Evolutionary conservation across 164 flowering plant species (phyloP).

Genomic region (Macadamia tetraphylla): DNA sequence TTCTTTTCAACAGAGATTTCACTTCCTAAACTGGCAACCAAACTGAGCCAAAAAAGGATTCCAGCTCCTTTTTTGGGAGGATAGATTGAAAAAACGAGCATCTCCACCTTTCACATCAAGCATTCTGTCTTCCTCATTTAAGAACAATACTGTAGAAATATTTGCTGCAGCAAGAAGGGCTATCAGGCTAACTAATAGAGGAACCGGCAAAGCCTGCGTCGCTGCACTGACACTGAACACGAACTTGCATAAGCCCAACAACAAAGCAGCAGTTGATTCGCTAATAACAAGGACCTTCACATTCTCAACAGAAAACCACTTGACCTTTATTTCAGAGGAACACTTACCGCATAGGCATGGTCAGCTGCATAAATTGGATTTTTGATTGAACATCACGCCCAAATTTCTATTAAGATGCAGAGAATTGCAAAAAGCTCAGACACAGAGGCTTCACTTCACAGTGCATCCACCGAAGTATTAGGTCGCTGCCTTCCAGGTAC

Average conservation of each 20-base stretch:
- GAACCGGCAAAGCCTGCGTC: not conserved
- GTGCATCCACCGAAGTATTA: not conserved
- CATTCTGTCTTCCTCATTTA: too few relatives aligned
- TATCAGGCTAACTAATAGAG: too few relatives aligned
- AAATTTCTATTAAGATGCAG: not conserved
- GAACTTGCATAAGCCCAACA: not conserved
- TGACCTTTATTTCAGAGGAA: not conserved
- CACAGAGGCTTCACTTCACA: not conserved
- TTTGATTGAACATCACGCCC: not conserved
- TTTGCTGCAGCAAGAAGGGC: too few relatives aligned
- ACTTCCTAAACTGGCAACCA: too few relatives aligned
- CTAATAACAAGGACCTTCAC: too few relatives aligned
- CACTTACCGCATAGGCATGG: not conserved
- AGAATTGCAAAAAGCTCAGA: not conserved
- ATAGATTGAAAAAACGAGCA: too few relatives aligned
- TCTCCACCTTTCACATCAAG: too few relatives aligned
- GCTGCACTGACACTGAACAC: not conserved
- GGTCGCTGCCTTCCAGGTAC: conserved; percentile 3
- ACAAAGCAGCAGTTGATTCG: not conserved
- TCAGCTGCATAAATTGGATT: not conserved
- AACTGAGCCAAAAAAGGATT: too few relatives aligned
- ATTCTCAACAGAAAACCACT: not conserved
- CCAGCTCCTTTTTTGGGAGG: too few relatives aligned
- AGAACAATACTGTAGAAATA: too few relatives aligned
- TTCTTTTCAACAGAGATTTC: too few relatives aligned